A percentile compares a stretch with the other conserved stretches of the same genome.
Conservation (phyloP, 2,329 filamentous ascomycete species). For the Exophiala alcalophila region DNA sequence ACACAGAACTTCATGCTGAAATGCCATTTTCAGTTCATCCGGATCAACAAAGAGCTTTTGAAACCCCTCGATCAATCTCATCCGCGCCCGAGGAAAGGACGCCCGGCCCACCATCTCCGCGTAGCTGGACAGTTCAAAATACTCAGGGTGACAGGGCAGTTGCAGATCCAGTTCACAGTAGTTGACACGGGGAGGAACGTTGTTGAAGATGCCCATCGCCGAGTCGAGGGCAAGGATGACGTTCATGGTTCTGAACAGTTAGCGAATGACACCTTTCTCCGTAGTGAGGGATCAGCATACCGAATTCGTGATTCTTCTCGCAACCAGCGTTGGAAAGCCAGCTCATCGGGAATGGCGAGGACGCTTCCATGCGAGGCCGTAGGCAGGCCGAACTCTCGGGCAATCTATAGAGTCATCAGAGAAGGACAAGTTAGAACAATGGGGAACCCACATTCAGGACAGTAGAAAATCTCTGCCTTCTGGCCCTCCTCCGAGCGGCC, state of each 20-base stretch:
- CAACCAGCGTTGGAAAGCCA: conserved; percentile 38
- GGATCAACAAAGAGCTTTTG: conserved; percentile 36
- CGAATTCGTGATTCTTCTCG: conserved; percentile 45
- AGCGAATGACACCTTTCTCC: not conserved
- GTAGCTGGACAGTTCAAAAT: conserved; percentile 37
- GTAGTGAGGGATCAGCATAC: conserved; percentile 30
- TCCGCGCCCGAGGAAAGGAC: conserved; percentile 32
- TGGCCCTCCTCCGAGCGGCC: conserved; percentile 41
- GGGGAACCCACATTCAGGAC: conserved; percentile 38
- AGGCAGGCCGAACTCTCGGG: conserved; percentile 40
- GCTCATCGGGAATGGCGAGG: conserved; percentile 37
- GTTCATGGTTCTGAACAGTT: conserved; percentile 37
- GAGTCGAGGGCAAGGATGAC: conserved; percentile 44
- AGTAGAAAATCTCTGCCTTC: conserved; percentile 43
- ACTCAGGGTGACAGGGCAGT: conserved; percentile 42
- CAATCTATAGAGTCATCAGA: conserved; percentile 33
- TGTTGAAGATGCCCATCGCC: conserved; percentile 47
- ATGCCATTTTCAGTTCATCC: conserved; percentile 13
- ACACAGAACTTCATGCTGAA: conserved; percentile 30
- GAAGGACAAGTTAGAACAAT: not conserved
- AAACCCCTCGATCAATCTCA: conserved; percentile 42
- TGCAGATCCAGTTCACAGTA: conserved; percentile 44
- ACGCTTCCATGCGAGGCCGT: conserved; percentile 39
- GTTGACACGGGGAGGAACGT: conserved; percentile 43
- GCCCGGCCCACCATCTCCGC: conserved; percentile 38